Evolutionary conservation across 805 yeast species (phyloP).

Genomic region (Blastobotrys chiropterorum): DNA sequence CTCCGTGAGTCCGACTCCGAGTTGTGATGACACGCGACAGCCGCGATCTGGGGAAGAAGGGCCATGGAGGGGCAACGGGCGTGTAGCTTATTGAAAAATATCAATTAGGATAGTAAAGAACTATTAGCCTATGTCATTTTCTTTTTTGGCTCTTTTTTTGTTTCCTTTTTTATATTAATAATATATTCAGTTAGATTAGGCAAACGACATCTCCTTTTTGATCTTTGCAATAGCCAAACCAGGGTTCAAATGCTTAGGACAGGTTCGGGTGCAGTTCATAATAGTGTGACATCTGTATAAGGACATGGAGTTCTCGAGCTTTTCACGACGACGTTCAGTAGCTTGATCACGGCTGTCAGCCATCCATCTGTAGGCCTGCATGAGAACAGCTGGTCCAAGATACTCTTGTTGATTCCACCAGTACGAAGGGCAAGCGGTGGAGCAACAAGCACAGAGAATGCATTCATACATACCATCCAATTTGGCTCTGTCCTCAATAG

Average conservation of each 20-base stretch:
- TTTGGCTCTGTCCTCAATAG: slow-evolving; percentile 88
- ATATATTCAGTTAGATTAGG: slow-evolving; percentile 3
- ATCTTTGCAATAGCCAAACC: slow-evolving; percentile 96
- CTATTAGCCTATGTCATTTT: not conserved
- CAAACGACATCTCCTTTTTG: slow-evolving; percentile 86
- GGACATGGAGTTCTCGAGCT: slow-evolving; percentile 95
- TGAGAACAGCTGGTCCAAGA: slow-evolving; percentile 95
- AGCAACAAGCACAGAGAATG: slow-evolving; percentile 97
- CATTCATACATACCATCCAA: slow-evolving; percentile 97
- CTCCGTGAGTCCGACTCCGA: not conserved
- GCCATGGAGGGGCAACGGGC: no score
- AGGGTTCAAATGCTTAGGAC: slow-evolving; percentile 98
- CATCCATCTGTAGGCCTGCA: slow-evolving; percentile 99
- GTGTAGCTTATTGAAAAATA: no score
- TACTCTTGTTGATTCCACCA: slow-evolving; percentile 99
- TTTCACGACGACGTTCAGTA: slow-evolving; percentile 66
- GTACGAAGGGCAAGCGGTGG: slow-evolving; percentile 97
- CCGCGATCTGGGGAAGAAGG: not conserved
- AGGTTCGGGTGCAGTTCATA: slow-evolving; percentile 96
- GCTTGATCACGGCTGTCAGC: slow-evolving; percentile 96
- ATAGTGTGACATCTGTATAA: slow-evolving; percentile 98
- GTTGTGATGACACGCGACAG: not conserved
- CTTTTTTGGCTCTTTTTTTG: not conserved
- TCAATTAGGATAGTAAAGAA: not conserved
- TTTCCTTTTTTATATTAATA: not conserved